Percentiles rank a stretch among this genome's conserved stretches.
Evolutionary conservation across 2,329 filamentous ascomycete species (phyloP).

Genomic region (Penicillium hesseltinei): DNA sequence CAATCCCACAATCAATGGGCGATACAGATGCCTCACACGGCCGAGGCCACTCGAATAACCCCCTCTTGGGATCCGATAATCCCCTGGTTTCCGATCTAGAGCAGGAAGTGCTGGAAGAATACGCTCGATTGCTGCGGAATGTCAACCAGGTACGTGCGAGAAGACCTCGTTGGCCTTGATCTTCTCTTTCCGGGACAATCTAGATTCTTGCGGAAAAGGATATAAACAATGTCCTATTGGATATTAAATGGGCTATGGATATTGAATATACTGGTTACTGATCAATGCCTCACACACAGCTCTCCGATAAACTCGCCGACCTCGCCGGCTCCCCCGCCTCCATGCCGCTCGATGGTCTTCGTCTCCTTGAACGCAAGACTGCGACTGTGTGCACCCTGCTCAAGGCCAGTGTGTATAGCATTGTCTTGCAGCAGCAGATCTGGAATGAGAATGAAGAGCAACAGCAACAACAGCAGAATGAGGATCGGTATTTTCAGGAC

Average conservation of each 20-base stretch:
- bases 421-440: conserved; percentile 96
- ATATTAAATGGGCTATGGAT: background rate
- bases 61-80: conserved; percentile 39
- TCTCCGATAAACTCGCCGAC: conserved; percentile 50
- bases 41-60: conserved; percentile 30
- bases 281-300: conserved; percentile 18
- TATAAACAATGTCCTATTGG: background rate
- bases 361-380: conserved; percentile 89
- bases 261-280: background rate
- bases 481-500: conserved; percentile 22
- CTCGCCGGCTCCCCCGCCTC: conserved; percentile 67
- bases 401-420: conserved; percentile 98
- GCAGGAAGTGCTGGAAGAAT: conserved; percentile 93
- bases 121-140: conserved; percentile 80
- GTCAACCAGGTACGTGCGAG: conserved; percentile 70
- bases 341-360: conserved; percentile 72
- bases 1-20: conserved; percentile 17
- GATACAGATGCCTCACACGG: conserved; percentile 18
- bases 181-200: background rate
- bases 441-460: conserved; percentile 57
- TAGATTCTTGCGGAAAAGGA: background rate
- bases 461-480: conserved; percentile 29
- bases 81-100: conserved; percentile 69
- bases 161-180: background rate
- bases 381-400: conserved; percentile 91